These are phyloP conservation scores for Aspergillus neotritici DNA, from an alignment of 2,329 filamentous ascomycete species.

Conservation along the genomic window DNA sequence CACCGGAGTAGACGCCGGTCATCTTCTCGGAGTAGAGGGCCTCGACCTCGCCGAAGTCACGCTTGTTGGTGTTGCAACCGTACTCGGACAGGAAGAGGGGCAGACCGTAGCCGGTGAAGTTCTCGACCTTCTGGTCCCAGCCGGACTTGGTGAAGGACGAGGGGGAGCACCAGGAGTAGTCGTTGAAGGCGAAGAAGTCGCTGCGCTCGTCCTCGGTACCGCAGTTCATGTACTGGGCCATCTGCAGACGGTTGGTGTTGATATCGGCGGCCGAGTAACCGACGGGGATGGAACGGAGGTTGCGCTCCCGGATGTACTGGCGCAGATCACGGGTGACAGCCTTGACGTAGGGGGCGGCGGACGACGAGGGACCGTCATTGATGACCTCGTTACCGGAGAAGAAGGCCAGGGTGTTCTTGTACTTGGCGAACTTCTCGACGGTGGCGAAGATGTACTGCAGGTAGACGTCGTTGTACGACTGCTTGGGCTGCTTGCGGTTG, in stretches of 20 bases:
- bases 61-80: slow-evolving; percentile 77
- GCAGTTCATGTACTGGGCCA: slow-evolving; percentile 90
- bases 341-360: slow-evolving; percentile 68
- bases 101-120: slow-evolving; percentile 78
- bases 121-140: slow-evolving; percentile 84
- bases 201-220: slow-evolving; percentile 75
- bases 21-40: slow-evolving; percentile 78
- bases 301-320: slow-evolving; percentile 59
- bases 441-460: slow-evolving; percentile 83
- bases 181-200: slow-evolving; percentile 89
- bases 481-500: slow-evolving; percentile 66
- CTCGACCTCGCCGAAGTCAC: slow-evolving; percentile 72
- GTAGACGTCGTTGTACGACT: slow-evolving; percentile 82
- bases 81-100: slow-evolving; percentile 94
- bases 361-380: slow-evolving; percentile 61
- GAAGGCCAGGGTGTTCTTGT: slow-evolving; percentile 81
- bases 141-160: slow-evolving; percentile 71
- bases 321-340: slow-evolving; percentile 72
- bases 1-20: slow-evolving; percentile 87
- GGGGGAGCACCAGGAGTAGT: slow-evolving; percentile 68
- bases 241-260: slow-evolving; percentile 75
- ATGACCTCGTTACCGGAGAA: slow-evolving; percentile 79
- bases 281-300: slow-evolving; percentile 63
- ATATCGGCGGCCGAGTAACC: slow-evolving; percentile 77
- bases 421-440: slow-evolving; percentile 74